Conservation (phyloP, 148 eudicot species). For the Nepenthes mirabilis region DNA sequence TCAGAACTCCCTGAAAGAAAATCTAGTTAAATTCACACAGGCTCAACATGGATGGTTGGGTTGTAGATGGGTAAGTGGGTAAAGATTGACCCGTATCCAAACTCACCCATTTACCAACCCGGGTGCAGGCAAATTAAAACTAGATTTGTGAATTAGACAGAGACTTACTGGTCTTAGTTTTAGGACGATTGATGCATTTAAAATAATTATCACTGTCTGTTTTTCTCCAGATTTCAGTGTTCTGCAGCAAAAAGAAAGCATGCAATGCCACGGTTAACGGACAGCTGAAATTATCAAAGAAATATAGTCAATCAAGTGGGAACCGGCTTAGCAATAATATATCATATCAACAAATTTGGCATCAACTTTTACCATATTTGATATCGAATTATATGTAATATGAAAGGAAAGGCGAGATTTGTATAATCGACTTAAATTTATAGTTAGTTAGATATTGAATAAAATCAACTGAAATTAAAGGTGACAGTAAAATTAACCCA, state of each 20-base stretch:
- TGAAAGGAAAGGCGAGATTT: no score
- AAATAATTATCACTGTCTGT: conserved; percentile 28
- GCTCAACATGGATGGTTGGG: background rate
- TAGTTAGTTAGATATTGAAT: no score
- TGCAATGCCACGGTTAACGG: background rate
- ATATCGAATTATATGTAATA: no score
- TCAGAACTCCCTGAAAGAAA: conserved; percentile 13
- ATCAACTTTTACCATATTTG: no score
- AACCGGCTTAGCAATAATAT: background rate
- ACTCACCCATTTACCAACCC: no score
- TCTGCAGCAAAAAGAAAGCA: conserved; percentile 9
- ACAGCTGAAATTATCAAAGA: background rate
- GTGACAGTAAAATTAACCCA: no score
- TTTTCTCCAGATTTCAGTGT: conserved; percentile 35
- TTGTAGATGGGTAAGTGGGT: no score
- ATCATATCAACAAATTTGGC: no score
- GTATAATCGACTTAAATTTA: no score
- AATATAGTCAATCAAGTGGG: background rate
- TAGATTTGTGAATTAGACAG: background rate
- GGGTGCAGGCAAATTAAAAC: background rate
- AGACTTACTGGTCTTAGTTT: conserved; percentile 24
- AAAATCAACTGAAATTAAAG: no score
- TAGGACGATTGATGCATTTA: conserved; percentile 33
- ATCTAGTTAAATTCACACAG: background rate
- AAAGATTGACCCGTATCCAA: no score